Base-by-base conservation (phyloP, 1,284 basidiomycete species). In the Irpex sp. region DNA sequence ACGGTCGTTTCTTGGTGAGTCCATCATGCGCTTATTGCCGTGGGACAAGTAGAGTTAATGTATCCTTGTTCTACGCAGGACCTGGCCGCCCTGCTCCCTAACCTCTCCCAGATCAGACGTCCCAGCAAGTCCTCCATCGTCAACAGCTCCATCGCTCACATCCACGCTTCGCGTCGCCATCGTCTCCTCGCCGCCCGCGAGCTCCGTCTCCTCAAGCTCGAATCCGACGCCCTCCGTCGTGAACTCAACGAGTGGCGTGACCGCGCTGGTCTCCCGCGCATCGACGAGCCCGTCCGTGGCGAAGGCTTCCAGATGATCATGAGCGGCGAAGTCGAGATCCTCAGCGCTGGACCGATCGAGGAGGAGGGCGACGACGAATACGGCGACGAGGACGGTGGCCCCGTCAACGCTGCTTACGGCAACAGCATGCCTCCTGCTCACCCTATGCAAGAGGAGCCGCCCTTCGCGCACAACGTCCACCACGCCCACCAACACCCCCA, bases 41-140 rank as follows among this genome's bases (percentile, higher is more conserved):
- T 64, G 43, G 33, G 60, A 15, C 60, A 37, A 59, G 11, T 9
- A 43, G 13, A 13, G 7, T 9, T 31, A 37, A 54, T 56, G 60
- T n/a, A 47, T 26, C 3, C 26, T 26, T 4, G 26, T 26, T 26
- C 26, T 26, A 26, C 26, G 26, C 69, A 93, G 90, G 92, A 94
- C 69, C 90, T 97, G 62, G 95, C 95, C 61, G 87, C 88, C 11
- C 85, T 95, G 47, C 86, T 97, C 15, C 94, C 95, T 59, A 93
- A 95, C 74, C 88, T 97, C 65, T 91, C 91, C 17, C 86, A 92
- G 69, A 92, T 94, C 77, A 90, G 94, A 66, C 88, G 95, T 54
- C 95, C 95, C 1, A 94, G 92, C 75, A 98, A 98, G 79, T 93
- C 91, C 15, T 90, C 92, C 63, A 97, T 97, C 74, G 95, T 98